phyloP scores from a whole-genome alignment of 2,329 filamentous ascomycete species.

The Ophiostoma novo-ulmi region DNA sequence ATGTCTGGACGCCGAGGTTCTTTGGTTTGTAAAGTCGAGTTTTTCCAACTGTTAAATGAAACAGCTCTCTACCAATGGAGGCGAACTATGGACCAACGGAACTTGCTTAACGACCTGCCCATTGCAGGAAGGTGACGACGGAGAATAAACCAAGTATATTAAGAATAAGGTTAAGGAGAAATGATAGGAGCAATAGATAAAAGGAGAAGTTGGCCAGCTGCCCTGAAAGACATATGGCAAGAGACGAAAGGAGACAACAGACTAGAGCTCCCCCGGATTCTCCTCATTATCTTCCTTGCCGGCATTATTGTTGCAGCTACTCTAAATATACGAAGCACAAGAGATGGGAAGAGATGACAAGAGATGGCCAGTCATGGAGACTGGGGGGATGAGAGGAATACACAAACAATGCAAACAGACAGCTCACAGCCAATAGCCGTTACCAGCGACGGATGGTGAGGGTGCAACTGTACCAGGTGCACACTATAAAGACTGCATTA shows the following conservation, averaged over 20 bases:
- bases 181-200: not conserved
- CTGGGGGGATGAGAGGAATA: not conserved
- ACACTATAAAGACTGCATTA: slow-evolving; percentile 22
- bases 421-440: not conserved
- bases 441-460: not conserved
- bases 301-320: not conserved
- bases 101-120: slow-evolving; percentile 2
- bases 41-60: not conserved
- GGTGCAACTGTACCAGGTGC: slow-evolving; percentile 1
- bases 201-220: not conserved
- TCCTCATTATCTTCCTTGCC: not conserved
- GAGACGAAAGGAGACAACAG: not conserved
- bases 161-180: not conserved
- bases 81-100: not conserved
- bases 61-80: not conserved
- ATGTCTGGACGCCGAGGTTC: not conserved
- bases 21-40: not conserved
- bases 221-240: not conserved
- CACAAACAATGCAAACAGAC: not conserved
- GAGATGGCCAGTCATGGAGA: not conserved
- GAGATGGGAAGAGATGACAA: not conserved
- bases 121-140: not conserved
- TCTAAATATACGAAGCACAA: slow-evolving; percentile 3
- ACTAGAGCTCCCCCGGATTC: not conserved
- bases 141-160: not conserved